Evolutionary conservation across 164 flowering plant genomes (phyloP), one percentile per base, ranked within the genome.

Genomic region (Stephania yunnanensis): DNA sequence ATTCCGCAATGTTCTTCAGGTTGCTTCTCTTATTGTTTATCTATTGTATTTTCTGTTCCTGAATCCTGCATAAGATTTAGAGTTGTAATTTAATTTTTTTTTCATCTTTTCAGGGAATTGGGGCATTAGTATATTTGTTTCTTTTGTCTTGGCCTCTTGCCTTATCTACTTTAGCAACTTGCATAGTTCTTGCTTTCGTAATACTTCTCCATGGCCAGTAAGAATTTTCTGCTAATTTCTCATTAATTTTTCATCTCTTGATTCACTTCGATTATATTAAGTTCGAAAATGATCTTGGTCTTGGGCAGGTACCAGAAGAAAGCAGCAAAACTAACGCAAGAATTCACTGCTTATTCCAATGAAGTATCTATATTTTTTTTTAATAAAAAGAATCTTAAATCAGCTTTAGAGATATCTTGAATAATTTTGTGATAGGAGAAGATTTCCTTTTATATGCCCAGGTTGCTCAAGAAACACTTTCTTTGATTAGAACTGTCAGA

Each of bases 391-490:
- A 36, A 30, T 44, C 77, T 31, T 20, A 42, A 61, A 58, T 22
- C 20, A n/a, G 66, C 9, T 58, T 53, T 7, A 66, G 67, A 64
- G 65, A 10, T 69, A 46, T 29, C 19, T 74, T 45, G 50, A 69
- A 42, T 72, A 3, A 46, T 46, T 58, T 22, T n/a, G 11, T 64
- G 66, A 19, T 70, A 19, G 25, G 25, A n/a, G 20, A 13, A 36
- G 61, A 44, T 42, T 46, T 58, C 55, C 19, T 72, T 69, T 58
- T 25, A 7, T 58, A 63, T 61, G 46, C 71, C 22, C 78, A 95
- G 98, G 98, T 95, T 79, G 89, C 97, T 36, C 95, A 95, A 83
- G 98, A 95, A 85, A 90, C 98, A 75, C 79, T 90, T 74, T 95
- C 98, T 76, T 82, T 92, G 82, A 86, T 95, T 86, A 88, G 97